These are phyloP conservation scores for Lentinus brumalis DNA, from an alignment of 768 basidiomycete genomes.

Conservation along the genomic window DNA sequence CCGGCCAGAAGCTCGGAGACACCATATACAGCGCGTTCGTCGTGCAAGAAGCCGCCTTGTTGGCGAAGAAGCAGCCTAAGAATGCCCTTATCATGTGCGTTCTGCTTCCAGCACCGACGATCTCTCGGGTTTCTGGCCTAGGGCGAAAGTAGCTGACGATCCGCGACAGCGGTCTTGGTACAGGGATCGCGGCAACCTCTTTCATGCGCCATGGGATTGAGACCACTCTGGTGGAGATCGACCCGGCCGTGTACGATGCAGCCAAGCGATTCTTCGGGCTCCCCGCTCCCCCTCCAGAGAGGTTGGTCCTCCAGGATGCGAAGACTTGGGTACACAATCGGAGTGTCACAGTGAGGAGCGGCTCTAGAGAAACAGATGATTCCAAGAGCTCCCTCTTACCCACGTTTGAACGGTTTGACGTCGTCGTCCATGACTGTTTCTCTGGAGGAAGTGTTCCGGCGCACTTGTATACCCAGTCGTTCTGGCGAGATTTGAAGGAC, in stretches of 20 bases:
- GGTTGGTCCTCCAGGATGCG: constrained; percentile 79
- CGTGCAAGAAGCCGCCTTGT: constrained; percentile 82
- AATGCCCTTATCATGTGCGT: constrained; percentile 76
- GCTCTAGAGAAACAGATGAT: constrained; percentile 22
- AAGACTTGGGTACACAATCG: constrained; percentile 60
- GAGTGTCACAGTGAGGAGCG: constrained; percentile 30
- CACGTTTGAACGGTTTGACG: constrained; percentile 50
- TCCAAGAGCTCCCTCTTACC: too few relatives aligned
- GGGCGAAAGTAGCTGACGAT: neutral
- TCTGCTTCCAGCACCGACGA: neutral
- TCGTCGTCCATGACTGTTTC: constrained; percentile 90
- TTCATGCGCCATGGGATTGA: constrained; percentile 69
- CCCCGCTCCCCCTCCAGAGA: constrained; percentile 57
- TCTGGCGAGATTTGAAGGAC: constrained; percentile 72
- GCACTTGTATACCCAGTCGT: constrained; percentile 82
- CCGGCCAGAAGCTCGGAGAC: constrained; percentile 61
- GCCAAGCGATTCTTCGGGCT: constrained; percentile 81
- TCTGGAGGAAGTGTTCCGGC: constrained; percentile 91
- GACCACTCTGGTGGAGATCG: constrained; percentile 90
- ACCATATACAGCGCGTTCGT: constrained; percentile 85
- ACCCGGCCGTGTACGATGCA: constrained; percentile 85
- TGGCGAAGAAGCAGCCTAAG: constrained; percentile 46
- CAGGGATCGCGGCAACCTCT: constrained; percentile 78
- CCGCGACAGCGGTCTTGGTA: constrained; percentile 75
- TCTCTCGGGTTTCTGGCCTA: neutral